These are phyloP conservation scores for Carex kokanica DNA, from an alignment of 176 grass and related monocot species.

Conservation along the genomic window DNA sequence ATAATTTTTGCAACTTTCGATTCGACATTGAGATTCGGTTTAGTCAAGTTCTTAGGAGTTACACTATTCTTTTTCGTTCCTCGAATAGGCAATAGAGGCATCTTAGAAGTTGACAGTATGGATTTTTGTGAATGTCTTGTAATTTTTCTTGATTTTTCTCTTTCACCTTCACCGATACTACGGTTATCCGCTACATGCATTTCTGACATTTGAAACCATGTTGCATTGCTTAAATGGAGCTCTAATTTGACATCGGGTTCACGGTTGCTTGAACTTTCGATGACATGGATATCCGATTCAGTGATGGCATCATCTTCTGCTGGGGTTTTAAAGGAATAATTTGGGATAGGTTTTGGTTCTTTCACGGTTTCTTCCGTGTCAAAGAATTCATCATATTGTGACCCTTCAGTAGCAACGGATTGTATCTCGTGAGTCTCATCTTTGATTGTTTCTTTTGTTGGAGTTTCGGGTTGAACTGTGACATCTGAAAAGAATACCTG, in stretches of 20 bases:
- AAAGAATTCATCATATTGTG: slow-evolving; percentile 34
- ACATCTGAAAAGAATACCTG: slow-evolving; percentile 51
- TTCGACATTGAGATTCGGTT: slow-evolving; percentile 17
- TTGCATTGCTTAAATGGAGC: background rate
- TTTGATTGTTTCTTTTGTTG: slow-evolving; percentile 22
- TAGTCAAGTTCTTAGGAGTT: slow-evolving; percentile 9
- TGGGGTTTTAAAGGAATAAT: background rate
- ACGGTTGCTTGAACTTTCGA: slow-evolving; percentile 1
- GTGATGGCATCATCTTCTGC: background rate
- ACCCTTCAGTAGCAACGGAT: slow-evolving; percentile 26
- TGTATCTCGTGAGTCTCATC: slow-evolving; percentile 19
- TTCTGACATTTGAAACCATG: background rate
- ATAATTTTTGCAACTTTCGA: slow-evolving; percentile 27
- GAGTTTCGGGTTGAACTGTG: slow-evolving; percentile 28
- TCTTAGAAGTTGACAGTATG: background rate
- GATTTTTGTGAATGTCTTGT: background rate
- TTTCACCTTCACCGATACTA: background rate
- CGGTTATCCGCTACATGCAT: background rate
- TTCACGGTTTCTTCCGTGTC: slow-evolving; percentile 38
- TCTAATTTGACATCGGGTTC: slow-evolving; percentile 22
- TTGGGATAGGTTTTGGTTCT: slow-evolving; percentile 18
- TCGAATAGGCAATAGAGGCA: background rate
- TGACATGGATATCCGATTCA: background rate
- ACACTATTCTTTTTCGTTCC: slow-evolving; percentile 13
- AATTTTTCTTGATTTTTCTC: slow-evolving; percentile 6